phyloP scores from a whole-genome alignment of 371 early-diverging fungal species.

The Syncephalastrum contaminatum region DNA sequence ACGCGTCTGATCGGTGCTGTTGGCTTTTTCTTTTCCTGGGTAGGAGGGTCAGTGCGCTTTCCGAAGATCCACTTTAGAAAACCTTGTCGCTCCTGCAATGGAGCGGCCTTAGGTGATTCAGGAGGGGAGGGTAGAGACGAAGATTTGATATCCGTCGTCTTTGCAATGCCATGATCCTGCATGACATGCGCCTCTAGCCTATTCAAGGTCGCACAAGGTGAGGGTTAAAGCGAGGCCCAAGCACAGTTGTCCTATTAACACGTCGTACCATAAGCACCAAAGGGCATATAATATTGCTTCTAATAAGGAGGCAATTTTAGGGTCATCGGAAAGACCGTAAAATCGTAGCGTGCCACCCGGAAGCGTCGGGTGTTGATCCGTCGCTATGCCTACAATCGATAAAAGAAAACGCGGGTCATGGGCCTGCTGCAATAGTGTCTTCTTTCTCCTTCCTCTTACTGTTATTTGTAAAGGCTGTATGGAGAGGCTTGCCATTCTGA shows the following conservation, averaged over 20 bases:
- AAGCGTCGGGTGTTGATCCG: no score
- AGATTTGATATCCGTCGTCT: neutral
- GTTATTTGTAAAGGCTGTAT: neutral
- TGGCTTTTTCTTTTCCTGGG: constrained; percentile 6
- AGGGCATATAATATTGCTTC: constrained; percentile 45
- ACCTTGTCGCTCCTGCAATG: constrained; percentile 18
- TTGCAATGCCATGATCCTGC: constrained; percentile 40
- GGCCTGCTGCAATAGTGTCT: constrained; percentile 2
- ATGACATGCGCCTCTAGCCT: constrained; percentile 46
- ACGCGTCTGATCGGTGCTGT: neutral
- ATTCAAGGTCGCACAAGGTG: no score
- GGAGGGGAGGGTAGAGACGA: neutral
- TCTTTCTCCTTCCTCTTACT: constrained; percentile 12
- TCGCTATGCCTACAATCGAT: no score
- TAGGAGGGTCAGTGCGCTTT: neutral
- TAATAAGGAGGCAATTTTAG: constrained; percentile 2
- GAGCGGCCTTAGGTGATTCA: neutral
- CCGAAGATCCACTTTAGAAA: constrained; percentile 4
- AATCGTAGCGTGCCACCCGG: constrained; percentile 18
- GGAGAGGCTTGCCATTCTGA: neutral
- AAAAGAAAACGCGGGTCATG: constrained; percentile 8
- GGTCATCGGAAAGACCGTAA: constrained; percentile 11
- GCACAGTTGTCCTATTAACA: no score
- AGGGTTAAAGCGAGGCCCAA: no score
- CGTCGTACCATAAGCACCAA: constrained; percentile 32